Base-by-base conservation (phyloP, 805 yeast species). In the Priceomyces melissophilus region DNA sequence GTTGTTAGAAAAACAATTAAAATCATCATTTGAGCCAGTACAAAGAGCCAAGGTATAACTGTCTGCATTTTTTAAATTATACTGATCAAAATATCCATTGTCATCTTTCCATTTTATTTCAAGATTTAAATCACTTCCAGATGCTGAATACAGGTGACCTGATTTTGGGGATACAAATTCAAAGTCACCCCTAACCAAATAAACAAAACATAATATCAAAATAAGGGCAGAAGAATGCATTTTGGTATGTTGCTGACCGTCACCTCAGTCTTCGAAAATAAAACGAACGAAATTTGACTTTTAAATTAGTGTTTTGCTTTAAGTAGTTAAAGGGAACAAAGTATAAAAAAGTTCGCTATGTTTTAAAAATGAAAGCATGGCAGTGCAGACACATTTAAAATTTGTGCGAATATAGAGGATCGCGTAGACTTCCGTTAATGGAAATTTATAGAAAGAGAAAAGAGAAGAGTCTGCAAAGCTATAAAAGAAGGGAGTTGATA, bases 31-130 rank as follows among this genome's bases (percentile, higher is more conserved):
- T 16, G 81, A 60, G 26, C 96, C 96, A 1, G 90, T 76, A 61
- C 91, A 82, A 39, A 91, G 65, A 4, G 64, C 59, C 40, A 89
- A 65, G 0, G 81, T 67, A 46, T 74, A 79, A 2, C 63, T 48
- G 3, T 60, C 46, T 16, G 78, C 73, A 7, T 73, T 66, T 2
- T 52, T 42, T 34, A 84, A 52, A 1, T 68, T 46, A 0, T 87
- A 85, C 10, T 52, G 54, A 3, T 43, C 49, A 30, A 53, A 48
- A 5, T 63, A 54, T 35, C 75, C 81, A 47, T 75, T 76, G 44
- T 69, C 58, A 82, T 95, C 89, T 16, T 53, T 44, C 57, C 86
- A 60, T n/a, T 44, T 48, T 40, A 75, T 50, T 2, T 53, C 46
- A 27, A 67, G 58, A 0, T 52, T 11, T n/a, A 53, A 68, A 8